A percentile compares a stretch with the other conserved stretches of the same genome.
Conservation (phyloP, 441 rosid species). For the Macaranga tanarius region DNA sequence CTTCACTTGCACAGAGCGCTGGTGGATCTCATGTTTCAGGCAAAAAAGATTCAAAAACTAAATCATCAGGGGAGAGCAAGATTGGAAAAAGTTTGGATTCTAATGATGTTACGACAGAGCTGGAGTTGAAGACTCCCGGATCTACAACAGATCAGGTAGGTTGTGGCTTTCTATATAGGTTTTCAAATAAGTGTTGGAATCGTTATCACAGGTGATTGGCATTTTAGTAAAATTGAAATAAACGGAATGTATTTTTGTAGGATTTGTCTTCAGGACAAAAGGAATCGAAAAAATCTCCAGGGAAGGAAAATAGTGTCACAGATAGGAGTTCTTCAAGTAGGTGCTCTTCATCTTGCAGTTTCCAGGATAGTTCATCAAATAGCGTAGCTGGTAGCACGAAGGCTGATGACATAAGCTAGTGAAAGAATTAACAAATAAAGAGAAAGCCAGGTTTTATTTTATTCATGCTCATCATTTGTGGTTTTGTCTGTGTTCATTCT, state of each 20-base stretch:
- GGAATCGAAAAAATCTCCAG: constrained; percentile 39
- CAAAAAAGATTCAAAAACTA: constrained; percentile 48
- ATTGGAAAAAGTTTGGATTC: constrained; percentile 54
- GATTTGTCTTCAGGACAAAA: constrained; percentile 45
- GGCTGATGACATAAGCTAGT: constrained; percentile 37
- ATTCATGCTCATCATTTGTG: constrained; percentile 6
- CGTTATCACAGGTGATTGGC: neutral
- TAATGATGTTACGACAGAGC: constrained; percentile 63
- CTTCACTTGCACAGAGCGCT: constrained; percentile 40
- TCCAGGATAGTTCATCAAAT: constrained; percentile 66
- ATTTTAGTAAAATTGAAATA: neutral
- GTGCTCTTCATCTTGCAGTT: constrained; percentile 67
- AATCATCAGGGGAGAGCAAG: constrained; percentile 57
- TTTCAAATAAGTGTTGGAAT: neutral
- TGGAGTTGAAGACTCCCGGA: constrained; percentile 83
- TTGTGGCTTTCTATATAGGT: constrained; percentile 6
- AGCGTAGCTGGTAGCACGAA: constrained; percentile 56
- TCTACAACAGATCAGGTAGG: constrained; percentile 63
- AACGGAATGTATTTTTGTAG: constrained; percentile 35
- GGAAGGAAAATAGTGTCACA: constrained; percentile 40
- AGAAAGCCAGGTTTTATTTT: constrained; percentile 18
- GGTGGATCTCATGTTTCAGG: constrained; percentile 40
- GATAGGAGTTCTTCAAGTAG: constrained; percentile 63
- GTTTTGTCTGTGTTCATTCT: neutral
- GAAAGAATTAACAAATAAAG: constrained; percentile 12